phyloP scores from a whole-genome alignment of 2,329 filamentous ascomycete genomes.

The Exophiala viscosa region DNA sequence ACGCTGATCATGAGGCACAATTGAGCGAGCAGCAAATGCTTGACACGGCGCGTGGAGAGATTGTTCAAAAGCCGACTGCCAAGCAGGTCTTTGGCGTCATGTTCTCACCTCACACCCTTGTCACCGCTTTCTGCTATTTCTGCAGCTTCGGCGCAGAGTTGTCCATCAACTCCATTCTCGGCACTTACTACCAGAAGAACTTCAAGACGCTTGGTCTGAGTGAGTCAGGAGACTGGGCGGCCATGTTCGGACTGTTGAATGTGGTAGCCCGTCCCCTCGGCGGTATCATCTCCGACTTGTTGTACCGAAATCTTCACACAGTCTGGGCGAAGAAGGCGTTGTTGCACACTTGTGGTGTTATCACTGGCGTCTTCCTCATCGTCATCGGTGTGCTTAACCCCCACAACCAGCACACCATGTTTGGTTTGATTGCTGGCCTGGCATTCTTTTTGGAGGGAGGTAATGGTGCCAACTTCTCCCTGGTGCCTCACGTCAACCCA shows the following conservation, averaged over 20 bases:
- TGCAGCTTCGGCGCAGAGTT: slow-evolving; percentile 60
- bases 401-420: slow-evolving; percentile 60
- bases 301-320: slow-evolving; percentile 45
- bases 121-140: slow-evolving; percentile 54
- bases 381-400: slow-evolving; percentile 64
- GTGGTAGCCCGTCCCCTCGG: slow-evolving; percentile 47
- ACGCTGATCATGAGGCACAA: slow-evolving; percentile 43
- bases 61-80: slow-evolving; percentile 58
- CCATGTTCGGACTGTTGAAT: slow-evolving; percentile 54
- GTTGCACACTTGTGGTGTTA: slow-evolving; percentile 54
- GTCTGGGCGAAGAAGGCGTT: slow-evolving; percentile 64
- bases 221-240: slow-evolving; percentile 52
- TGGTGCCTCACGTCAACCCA: slow-evolving; percentile 83
- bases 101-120: slow-evolving; percentile 57
- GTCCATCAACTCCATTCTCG: slow-evolving; percentile 59
- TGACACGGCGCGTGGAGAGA: slow-evolving; percentile 55
- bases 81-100: slow-evolving; percentile 60
- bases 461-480: slow-evolving; percentile 81
- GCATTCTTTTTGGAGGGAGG: slow-evolving; percentile 79
- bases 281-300: slow-evolving; percentile 52
- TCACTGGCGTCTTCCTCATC: slow-evolving; percentile 58
- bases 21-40: slow-evolving; percentile 47
- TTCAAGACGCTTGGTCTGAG: slow-evolving; percentile 55
- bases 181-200: slow-evolving; percentile 56
- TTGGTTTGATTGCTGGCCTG: slow-evolving; percentile 72